Evolutionary conservation across 2,329 filamentous ascomycete genomes (phyloP), one percentile per base, ranked within the genome.

Genomic region (Neobulgaria alba): DNA sequence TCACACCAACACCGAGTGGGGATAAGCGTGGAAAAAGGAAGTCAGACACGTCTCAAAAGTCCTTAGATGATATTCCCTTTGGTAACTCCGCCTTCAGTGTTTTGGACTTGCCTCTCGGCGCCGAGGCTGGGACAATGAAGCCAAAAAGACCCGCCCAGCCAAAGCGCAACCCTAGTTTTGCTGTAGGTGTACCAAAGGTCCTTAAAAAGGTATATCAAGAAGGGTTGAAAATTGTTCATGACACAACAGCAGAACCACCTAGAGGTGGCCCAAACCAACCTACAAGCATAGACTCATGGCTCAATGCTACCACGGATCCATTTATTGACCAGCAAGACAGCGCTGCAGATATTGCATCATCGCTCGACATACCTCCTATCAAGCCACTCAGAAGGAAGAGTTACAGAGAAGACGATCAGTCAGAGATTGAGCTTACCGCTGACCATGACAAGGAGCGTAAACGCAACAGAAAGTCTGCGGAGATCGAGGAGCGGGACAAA

Each of bases 81-180:
- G 77, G 77, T 4, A 73, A 74, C 47, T 81, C 77, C 14, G 77
- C 77, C n/a, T 81, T 82, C 50, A 81, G 75, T 49, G 75, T 76
- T 51, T 63, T 81, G 5, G 76, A 80, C 39, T 58, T 81, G 1
- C 68, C 75, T 1, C 54, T 71, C 1, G 65, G 67, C 15, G 67
- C 67, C 4, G 63, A 71, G 39, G 62, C 67, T n/a, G 60, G 62
- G 19, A 68, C 64, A 42, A 73, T 74, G 51, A 73, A 72, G 51
- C n/a, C n/a, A n/a, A 26, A 26, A 26, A 26, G 23, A 26, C 61
- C 68, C 5, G 38, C 54, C n/a, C 50, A 46, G n/a, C 50, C 57
- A n/a, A 71, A 74, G 33, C 65, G 73, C 31, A 74, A 68, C 36
- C 61, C 69, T 2, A 80, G 75, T 53, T 72, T 80, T 59, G 76